A percentile compares a stretch with the other conserved stretches of the same genome.
These are phyloP conservation scores for Wickerhamiella azymoides DNA, from an alignment of 805 yeast genomes.

Conservation along the genomic window DNA sequence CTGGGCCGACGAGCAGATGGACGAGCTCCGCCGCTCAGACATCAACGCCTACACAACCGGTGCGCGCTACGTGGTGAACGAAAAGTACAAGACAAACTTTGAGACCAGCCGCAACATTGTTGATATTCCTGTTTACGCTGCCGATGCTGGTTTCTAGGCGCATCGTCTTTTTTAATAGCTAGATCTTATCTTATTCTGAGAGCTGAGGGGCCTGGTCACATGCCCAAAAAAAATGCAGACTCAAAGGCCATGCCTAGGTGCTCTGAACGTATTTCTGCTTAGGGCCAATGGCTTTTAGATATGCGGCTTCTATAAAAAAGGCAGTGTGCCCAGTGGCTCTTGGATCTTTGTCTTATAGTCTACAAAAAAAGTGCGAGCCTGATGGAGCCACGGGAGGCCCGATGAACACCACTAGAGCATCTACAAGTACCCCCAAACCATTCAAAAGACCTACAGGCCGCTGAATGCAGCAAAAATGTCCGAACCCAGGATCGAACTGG, in stretches of 20 bases:
- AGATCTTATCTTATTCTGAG: not conserved
- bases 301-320: too few species aligned
- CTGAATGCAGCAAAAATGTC: not conserved
- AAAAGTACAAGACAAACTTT: slow-evolving; percentile 15
- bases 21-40: slow-evolving; percentile 35
- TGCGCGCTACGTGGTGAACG: slow-evolving; percentile 36
- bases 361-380: too few species aligned
- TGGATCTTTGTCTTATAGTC: too few species aligned
- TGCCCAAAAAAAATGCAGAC: too few species aligned
- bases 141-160: slow-evolving; percentile 5
- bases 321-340: too few species aligned
- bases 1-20: slow-evolving; percentile 47
- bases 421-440: not conserved
- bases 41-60: slow-evolving; percentile 56
- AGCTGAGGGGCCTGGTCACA: too few species aligned
- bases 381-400: not conserved
- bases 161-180: not conserved
- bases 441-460: not conserved
- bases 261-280: too few species aligned
- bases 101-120: slow-evolving; percentile 12
- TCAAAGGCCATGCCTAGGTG: too few species aligned
- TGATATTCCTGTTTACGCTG: slow-evolving; percentile 15
- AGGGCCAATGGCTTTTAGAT: too few species aligned
- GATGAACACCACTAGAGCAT: not conserved
- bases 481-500: slow-evolving; percentile 13